Conservation (phyloP, 768 basidiomycete genomes). For the Xerocomellus dryophilus region DNA sequence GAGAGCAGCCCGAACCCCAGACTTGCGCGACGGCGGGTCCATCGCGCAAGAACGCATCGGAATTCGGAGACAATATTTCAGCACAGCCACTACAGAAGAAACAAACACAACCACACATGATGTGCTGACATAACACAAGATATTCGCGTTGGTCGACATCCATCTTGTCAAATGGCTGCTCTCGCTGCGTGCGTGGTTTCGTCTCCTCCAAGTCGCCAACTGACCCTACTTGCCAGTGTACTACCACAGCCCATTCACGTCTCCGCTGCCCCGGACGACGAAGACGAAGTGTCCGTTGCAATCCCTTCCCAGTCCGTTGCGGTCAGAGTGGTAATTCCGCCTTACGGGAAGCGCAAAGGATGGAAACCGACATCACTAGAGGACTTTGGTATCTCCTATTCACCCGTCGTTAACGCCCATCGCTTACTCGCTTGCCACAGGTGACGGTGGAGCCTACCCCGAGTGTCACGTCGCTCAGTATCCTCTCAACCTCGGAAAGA, state of each 20-base stretch:
- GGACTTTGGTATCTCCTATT: conserved; percentile 68
- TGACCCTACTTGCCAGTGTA: conserved; percentile 40
- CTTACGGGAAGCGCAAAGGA: conserved; percentile 79
- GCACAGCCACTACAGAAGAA: conserved; percentile 24
- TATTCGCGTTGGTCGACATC: conserved; percentile 9
- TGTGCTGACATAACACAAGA: conserved; percentile 18
- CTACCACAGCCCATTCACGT: conserved; percentile 66
- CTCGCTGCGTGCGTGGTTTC: conserved; percentile 65
- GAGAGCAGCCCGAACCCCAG: conserved; percentile 61
- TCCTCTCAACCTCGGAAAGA: conserved; percentile 91
- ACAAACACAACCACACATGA: conserved; percentile 23
- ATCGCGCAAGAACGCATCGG: conserved; percentile 13
- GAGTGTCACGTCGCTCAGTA: conserved; percentile 98
- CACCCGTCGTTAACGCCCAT: background rate
- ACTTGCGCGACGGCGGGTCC: conserved; percentile 30
- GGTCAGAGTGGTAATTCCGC: conserved; percentile 58
- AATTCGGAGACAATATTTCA: conserved; percentile 18
- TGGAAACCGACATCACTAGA: conserved; percentile 84
- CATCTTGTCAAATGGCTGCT: conserved; percentile 50
- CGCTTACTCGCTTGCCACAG: conserved; percentile 34
- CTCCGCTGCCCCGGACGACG: conserved; percentile 55
- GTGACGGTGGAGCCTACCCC: conserved; percentile 84
- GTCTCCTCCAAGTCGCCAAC: background rate
- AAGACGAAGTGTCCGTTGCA: conserved; percentile 44
- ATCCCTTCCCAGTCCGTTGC: conserved; percentile 40